Percentiles rank a stretch among this genome's conserved stretches.
Conservation (phyloP, 2,329 filamentous ascomycete species). For the Zymoseptoria ardabiliae region DNA sequence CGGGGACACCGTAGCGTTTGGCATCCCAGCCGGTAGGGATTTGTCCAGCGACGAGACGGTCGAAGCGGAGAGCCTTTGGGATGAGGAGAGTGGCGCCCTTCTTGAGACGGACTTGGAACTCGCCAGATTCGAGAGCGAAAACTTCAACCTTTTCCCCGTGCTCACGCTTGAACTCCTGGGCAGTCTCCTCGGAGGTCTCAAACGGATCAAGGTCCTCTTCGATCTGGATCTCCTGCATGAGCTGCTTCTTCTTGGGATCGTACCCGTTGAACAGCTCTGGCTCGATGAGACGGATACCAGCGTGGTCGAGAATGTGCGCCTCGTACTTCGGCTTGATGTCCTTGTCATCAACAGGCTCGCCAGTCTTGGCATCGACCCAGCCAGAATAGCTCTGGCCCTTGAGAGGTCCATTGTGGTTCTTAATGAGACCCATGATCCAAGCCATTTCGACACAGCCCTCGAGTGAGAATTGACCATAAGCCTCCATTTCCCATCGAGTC, state of each 20-base stretch:
- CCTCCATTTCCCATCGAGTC: slow-evolving; percentile 99
- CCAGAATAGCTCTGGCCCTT: slow-evolving; percentile 96
- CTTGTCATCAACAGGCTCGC: slow-evolving; percentile 94
- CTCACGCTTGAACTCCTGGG: slow-evolving; percentile 93
- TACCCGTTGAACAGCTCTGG: slow-evolving; percentile 95
- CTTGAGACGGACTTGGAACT: slow-evolving; percentile 89
- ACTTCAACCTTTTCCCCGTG: slow-evolving; percentile 97
- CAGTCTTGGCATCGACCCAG: slow-evolving; percentile 91
- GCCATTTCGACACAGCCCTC: slow-evolving; percentile 99
- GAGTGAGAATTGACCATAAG: slow-evolving; percentile 89
- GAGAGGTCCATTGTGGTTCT: slow-evolving; percentile 91
- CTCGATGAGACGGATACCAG: slow-evolving; percentile 94
- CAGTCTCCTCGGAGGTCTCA: slow-evolving; percentile 93
- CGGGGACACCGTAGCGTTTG: slow-evolving; percentile 89
- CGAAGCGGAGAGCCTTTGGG: slow-evolving; percentile 93
- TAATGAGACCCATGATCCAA: slow-evolving; percentile 99
- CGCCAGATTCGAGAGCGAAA: slow-evolving; percentile 87
- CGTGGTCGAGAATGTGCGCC: slow-evolving; percentile 91
- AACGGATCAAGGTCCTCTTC: slow-evolving; percentile 96
- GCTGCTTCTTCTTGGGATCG: slow-evolving; percentile 96
- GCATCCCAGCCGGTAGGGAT: slow-evolving; percentile 96
- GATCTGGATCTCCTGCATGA: slow-evolving; percentile 95
- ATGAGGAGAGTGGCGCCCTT: slow-evolving; percentile 94
- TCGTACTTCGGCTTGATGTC: slow-evolving; percentile 97
- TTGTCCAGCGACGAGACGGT: slow-evolving; percentile 93